phyloP scores from a whole-genome alignment of 345 rosid species.

The Euphorbia tirucalli region DNA sequence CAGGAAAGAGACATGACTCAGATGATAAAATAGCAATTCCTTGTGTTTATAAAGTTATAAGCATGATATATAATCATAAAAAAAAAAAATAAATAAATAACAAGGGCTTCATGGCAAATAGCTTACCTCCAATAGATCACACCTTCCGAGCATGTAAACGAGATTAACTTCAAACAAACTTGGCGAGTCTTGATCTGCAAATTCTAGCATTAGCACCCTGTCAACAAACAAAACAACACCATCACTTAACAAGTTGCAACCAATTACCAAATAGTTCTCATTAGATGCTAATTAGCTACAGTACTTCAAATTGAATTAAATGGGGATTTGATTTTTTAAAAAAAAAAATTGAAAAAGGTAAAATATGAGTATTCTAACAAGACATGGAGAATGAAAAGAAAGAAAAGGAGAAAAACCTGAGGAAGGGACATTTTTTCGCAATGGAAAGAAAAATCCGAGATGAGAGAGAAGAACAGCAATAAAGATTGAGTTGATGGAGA shows the following conservation, averaged over 20 bases:
- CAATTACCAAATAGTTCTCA: not conserved
- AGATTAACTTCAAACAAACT: slow-evolving; percentile 29
- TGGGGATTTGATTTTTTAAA: too few species aligned
- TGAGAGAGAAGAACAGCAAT: slow-evolving; percentile 38
- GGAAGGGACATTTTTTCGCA: slow-evolving; percentile 43
- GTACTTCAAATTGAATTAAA: not conserved
- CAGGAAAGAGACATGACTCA: slow-evolving; percentile 18
- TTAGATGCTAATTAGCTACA: not conserved
- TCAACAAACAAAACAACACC: slow-evolving; percentile 1
- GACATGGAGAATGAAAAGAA: not conserved
- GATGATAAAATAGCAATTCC: not conserved
- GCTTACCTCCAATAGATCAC: slow-evolving; percentile 56
- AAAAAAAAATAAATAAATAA: too few species aligned
- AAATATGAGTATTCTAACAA: not conserved
- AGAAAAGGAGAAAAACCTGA: slow-evolving; percentile 37
- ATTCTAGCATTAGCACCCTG: slow-evolving; percentile 51
- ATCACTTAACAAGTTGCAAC: not conserved
- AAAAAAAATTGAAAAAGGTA: too few species aligned
- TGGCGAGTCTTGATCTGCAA: slow-evolving; percentile 34
- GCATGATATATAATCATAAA: not conserved
- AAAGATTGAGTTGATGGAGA: slow-evolving; percentile 47
- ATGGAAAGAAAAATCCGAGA: slow-evolving; percentile 40
- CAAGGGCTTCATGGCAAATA: slow-evolving; percentile 12
- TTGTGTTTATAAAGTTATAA: not conserved
- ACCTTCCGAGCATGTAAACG: slow-evolving; percentile 35